A percentile compares a stretch with the other conserved stretches of the same genome.
Evolutionary conservation across 441 rosid genomes (phyloP).

Genomic region (Sinapis alba): DNA sequence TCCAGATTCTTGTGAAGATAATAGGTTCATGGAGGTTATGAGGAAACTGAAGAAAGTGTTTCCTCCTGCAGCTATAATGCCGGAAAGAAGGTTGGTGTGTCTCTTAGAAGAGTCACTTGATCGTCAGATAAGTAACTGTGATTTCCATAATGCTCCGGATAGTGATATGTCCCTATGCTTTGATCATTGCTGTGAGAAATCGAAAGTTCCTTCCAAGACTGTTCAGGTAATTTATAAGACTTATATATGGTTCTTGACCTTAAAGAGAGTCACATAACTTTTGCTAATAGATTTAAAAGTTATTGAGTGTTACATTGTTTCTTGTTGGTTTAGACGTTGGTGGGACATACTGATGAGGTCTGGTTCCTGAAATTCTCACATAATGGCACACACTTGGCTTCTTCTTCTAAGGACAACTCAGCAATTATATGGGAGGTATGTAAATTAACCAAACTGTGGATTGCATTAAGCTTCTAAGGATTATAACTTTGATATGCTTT

Average conservation of each 20-base stretch:
- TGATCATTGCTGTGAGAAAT: constrained; percentile 56
- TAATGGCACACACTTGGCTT: constrained; percentile 73
- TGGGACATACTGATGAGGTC: constrained; percentile 69
- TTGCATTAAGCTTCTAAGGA: neutral
- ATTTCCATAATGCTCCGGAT: constrained; percentile 45
- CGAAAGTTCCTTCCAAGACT: constrained; percentile 66
- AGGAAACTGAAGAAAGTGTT: neutral
- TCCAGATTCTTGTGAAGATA: neutral
- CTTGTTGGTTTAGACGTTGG: constrained; percentile 48
- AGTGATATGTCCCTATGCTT: constrained; percentile 61
- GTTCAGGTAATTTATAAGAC: constrained; percentile 52
- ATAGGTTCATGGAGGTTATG: constrained; percentile 15
- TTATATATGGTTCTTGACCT: too few species aligned
- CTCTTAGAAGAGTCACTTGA: constrained; percentile 66
- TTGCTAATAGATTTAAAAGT: too few species aligned
- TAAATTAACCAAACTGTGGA: neutral
- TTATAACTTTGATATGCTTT: constrained; percentile 51
- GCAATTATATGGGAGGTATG: constrained; percentile 82
- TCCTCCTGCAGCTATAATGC: constrained; percentile 55
- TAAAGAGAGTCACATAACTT: too few species aligned
- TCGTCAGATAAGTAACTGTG: constrained; percentile 56
- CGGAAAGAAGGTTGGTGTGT: constrained; percentile 69
- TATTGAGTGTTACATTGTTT: neutral
- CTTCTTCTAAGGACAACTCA: constrained; percentile 61
- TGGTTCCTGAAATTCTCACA: constrained; percentile 83